These are phyloP conservation scores for Lactifluus subvellereus DNA, from an alignment of 768 basidiomycete species.

Conservation along the genomic window DNA sequence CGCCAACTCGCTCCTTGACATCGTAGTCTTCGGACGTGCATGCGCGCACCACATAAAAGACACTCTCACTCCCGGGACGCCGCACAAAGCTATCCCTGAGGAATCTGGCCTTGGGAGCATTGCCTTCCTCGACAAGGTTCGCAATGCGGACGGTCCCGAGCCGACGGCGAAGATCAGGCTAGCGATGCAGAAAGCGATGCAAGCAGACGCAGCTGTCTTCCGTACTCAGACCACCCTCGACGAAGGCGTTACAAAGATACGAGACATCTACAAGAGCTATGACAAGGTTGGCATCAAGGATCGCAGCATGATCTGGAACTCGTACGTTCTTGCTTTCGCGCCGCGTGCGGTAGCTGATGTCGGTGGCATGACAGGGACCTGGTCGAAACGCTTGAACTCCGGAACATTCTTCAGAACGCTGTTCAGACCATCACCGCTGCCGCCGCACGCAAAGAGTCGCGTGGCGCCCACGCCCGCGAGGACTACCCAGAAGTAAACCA, in stretches of 20 bases:
- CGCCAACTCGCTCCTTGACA: slow-evolving; percentile 97
- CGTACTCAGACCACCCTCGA: slow-evolving; percentile 88
- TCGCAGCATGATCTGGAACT: slow-evolving; percentile 99
- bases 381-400: slow-evolving; percentile 93
- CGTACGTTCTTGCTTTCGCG: slow-evolving; percentile 48
- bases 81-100: slow-evolving; percentile 83
- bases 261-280: slow-evolving; percentile 81
- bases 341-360: not conserved
- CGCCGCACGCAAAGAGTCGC: slow-evolving; percentile 92
- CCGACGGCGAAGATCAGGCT: slow-evolving; percentile 87
- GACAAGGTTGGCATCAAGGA: slow-evolving; percentile 94
- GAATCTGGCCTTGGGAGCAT: slow-evolving; percentile 82
- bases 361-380: slow-evolving; percentile 61
- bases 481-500: slow-evolving; percentile 83
- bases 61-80: slow-evolving; percentile 80
- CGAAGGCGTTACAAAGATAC: slow-evolving; percentile 86
- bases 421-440: slow-evolving; percentile 93
- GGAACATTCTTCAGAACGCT: slow-evolving; percentile 92
- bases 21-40: slow-evolving; percentile 99
- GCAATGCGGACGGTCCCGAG: slow-evolving; percentile 73
- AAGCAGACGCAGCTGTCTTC: slow-evolving; percentile 96
- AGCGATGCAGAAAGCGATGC: slow-evolving; percentile 99
- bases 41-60: slow-evolving; percentile 97
- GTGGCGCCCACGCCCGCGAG: slow-evolving; percentile 98
- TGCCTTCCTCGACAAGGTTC: slow-evolving; percentile 84